Base-by-base conservation (phyloP, 805 yeast species). In the Candida argentea region DNA sequence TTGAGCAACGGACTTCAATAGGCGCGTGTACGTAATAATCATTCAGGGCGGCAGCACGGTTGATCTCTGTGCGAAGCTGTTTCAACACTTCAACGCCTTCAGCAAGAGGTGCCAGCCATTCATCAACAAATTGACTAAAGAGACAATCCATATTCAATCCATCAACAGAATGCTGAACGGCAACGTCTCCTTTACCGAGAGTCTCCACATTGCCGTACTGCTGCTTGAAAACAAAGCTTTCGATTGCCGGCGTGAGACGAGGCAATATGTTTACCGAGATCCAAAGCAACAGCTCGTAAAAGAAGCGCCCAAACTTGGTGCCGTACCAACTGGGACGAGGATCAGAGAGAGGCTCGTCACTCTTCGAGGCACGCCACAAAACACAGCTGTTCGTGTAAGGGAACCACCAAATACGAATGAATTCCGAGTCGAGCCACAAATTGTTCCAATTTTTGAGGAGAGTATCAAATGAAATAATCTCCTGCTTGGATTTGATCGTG, bases 131-230 rank as follows among this genome's bases (percentile, higher is more conserved):
- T 54, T 89, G 98, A 24, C 86, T 76, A 53, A 85, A 89, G 40
- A 89, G 61, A 52, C 97, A 91, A 59, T 91, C 97, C 94, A 89
- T 84, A 52, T 83, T 85, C 44, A 89, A 72, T 5, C 89, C 95
- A 34, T 80, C 83, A 25, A 83, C 89, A 3, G 94, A 79, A 33
- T 72, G 69, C 44, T 78, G 85, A 7, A 87, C 84, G 2, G 83
- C 80, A 27, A 70, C 55, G 30, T 70, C 76, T 18, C 73, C 75
- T n/a, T 50, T 51, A 20, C 77, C 74, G 21, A 67, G 61, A 5
- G 82, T 76, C 44, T 79, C 87, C 15, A 75, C 72, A 25, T 61
- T 56, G 5, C 94, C 94, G 45, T 81, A 87, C 55, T 85, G 95
- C 50, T 82, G 78, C 12, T 67, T 62, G 46, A 91, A 91, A 2